Evolutionary conservation across 768 basidiomycete genomes (phyloP), one percentile per base, ranked within the genome.

Genomic region (Leccinum disarticulatum): DNA sequence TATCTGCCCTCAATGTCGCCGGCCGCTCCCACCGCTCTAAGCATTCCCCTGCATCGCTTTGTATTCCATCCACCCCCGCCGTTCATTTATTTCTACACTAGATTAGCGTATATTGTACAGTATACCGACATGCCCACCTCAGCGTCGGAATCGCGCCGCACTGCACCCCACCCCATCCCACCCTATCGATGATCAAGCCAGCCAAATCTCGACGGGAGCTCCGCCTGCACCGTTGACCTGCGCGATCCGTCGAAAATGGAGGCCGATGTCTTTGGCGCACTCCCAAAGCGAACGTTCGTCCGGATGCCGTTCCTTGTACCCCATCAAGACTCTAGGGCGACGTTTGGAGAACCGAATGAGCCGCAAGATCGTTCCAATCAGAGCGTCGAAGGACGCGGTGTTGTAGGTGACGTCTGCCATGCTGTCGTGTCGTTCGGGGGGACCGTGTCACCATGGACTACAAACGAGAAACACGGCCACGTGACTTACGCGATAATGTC

Each of bases 321-420:
- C 92, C 52, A 96, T 69, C 8, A 95, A 61, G 3, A 95, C 76
- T 0, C 80, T 64, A 1, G 83, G 81, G 0, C 78, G 76, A 3
- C 74, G 70, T 53, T 57, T 63, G 22, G 62, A 66, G 13, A 15
- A 27, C 35, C 68, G 67, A 25, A 86, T 64, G 5, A 95, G 76
- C 3, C 73, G 69, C 5, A 76, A 73, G 25, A 96, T 75, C 0
- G 92, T 94, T n/a, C 76, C 75, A 17, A 93, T 73, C 43, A 96
- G 83, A 0, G 88, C 79, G 2, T 90, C 84, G 72, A 96, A 97
- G 2, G 92, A 89, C 1, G 86, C 76, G 1, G 91, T 92, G 75
- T 96, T 96, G 77, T 95, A 96, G 1, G 93, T 88, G 8, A 95
- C 91, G 66, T 97, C 95, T 13, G 93, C 91, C 86, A 95, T 93